A percentile compares a stretch with the other conserved stretches of the same genome.
phyloP scores from a whole-genome alignment of 495 filamentous ascomycete genomes.

The Penicillium salamii region DNA sequence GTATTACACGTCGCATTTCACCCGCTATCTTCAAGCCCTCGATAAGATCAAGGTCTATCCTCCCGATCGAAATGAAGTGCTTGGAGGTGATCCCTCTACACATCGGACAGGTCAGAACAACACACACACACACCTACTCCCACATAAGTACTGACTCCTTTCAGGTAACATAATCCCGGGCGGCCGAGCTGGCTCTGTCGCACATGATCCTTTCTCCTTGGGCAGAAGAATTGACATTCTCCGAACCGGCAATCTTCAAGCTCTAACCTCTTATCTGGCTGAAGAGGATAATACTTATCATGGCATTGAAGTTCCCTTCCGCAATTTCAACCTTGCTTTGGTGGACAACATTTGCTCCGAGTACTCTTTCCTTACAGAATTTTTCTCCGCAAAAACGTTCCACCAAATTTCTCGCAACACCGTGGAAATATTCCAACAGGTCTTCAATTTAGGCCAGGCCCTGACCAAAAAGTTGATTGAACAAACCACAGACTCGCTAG shows the following conservation, averaged over 20 bases:
- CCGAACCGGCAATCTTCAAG: constrained; percentile 63
- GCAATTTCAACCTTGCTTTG: constrained; percentile 89
- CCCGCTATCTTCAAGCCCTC: constrained; percentile 78
- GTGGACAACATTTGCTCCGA: constrained; percentile 94
- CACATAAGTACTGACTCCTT: constrained; percentile 10
- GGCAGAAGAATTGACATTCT: constrained; percentile 81
- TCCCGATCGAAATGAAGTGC: constrained; percentile 78
- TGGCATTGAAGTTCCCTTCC: constrained; percentile 85
- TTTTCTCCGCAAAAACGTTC: constrained; percentile 69
- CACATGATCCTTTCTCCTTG: constrained; percentile 84
- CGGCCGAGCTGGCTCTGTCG: constrained; percentile 50
- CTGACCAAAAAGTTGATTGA: constrained; percentile 76
- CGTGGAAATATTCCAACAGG: constrained; percentile 76
- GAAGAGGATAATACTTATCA: constrained; percentile 84
- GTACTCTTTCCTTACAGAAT: constrained; percentile 87
- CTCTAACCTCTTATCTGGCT: constrained; percentile 75
- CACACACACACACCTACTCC: neutral
- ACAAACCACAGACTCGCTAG: constrained; percentile 76
- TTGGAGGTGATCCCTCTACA: constrained; percentile 72
- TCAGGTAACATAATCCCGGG: constrained; percentile 31
- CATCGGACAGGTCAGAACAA: constrained; percentile 51
- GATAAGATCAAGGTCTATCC: constrained; percentile 79
- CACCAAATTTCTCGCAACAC: constrained; percentile 64
- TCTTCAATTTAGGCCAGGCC: constrained; percentile 73
- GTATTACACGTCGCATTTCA: constrained; percentile 94